These are phyloP conservation scores for Tricholoma bakamatsutake DNA, from an alignment of 768 basidiomycete genomes.

Conservation along the genomic window DNA sequence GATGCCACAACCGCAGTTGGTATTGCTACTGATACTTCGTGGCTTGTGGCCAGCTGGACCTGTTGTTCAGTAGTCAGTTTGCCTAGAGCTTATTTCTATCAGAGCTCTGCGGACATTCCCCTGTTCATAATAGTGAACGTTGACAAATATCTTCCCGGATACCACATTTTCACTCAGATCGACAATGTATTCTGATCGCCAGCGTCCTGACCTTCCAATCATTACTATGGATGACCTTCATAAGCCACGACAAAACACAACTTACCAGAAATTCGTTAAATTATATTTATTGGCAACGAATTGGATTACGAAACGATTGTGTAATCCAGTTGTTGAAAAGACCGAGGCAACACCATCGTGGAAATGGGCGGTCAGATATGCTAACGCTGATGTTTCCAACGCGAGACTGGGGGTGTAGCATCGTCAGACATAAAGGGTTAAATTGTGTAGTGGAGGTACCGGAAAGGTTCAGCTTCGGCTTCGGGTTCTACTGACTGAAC, in stretches of 20 bases:
- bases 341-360: slow-evolving; percentile 72
- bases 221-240: slow-evolving; percentile 1
- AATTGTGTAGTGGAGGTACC: slow-evolving; percentile 40
- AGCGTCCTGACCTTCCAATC: slow-evolving; percentile 78
- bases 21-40: slow-evolving; percentile 58
- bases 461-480: slow-evolving; percentile 63
- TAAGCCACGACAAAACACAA: background rate
- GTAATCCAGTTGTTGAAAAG: slow-evolving; percentile 46
- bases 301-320: slow-evolving; percentile 58
- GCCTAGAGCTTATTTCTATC: background rate
- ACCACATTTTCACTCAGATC: slow-evolving; percentile 60
- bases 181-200: slow-evolving; percentile 84
- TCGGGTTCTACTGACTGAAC: slow-evolving; percentile 57
- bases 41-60: slow-evolving; percentile 86
- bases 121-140: slow-evolving; percentile 97
- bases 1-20: slow-evolving; percentile 53
- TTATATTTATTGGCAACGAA: slow-evolving; percentile 97
- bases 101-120: slow-evolving; percentile 62
- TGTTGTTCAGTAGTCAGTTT: slow-evolving; percentile 22
- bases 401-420: slow-evolving; percentile 42
- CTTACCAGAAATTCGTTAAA: slow-evolving; percentile 85
- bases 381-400: slow-evolving; percentile 59
- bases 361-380: slow-evolving; percentile 80
- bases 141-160: slow-evolving; percentile 68
- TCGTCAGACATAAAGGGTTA: background rate